phyloP scores from a whole-genome alignment of 208 protist species.

The Trypanosoma mega region DNA sequence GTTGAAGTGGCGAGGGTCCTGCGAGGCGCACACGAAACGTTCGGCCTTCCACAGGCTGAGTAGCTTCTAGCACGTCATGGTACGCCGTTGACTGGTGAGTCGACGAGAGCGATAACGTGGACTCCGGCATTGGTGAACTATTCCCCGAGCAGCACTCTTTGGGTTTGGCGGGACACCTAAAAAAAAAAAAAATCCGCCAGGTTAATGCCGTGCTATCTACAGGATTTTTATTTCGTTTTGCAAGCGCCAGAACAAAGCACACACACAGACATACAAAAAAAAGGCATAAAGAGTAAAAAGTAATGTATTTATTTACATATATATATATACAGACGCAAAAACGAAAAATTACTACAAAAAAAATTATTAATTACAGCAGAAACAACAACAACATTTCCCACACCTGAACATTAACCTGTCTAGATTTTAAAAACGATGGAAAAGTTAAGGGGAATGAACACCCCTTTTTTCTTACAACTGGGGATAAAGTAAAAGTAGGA shows the following conservation, averaged over 20 bases:
- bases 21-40: constrained; percentile 20
- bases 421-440: no score
- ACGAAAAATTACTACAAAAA: not conserved
- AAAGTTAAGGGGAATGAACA: no score
- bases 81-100: not conserved
- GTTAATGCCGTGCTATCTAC: no score
- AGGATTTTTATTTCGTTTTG: not conserved
- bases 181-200: constrained; percentile 4
- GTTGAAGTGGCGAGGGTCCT: not conserved
- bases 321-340: not conserved
- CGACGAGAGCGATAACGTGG: not conserved
- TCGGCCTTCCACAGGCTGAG: not conserved
- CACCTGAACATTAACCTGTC: no score
- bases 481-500: no score
- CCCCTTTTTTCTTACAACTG: no score
- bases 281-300: not conserved
- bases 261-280: not conserved
- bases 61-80: not conserved
- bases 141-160: not conserved
- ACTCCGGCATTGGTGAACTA: no score
- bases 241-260: not conserved
- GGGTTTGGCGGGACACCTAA: not conserved
- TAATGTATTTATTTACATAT: constrained; percentile 1
- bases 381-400: no score
- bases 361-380: no score